phyloP scores from a whole-genome alignment of 352 stramenopile species.

The Pseudoperonospora humuli region DNA sequence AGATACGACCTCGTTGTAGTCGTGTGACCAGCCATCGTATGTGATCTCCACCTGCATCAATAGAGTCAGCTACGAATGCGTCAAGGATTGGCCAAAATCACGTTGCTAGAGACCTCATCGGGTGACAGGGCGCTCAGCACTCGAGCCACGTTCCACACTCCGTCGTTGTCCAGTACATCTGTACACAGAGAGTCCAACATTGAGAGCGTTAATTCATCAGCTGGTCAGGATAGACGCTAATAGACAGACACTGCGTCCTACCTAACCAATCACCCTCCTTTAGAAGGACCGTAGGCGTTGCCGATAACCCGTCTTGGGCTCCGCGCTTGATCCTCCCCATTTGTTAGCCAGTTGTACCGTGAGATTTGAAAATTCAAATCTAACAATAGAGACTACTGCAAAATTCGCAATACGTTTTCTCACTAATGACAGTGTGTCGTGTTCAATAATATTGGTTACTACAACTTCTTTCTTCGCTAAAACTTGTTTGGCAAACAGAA shows the following conservation, averaged over 20 bases:
- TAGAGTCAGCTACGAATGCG: background rate
- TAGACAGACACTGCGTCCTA: slow-evolving; percentile 1
- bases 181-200: background rate
- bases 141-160: slow-evolving; percentile 61
- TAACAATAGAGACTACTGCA: too few relatives aligned
- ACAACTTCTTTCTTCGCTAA: too few relatives aligned
- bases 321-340: background rate
- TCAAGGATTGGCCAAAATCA: background rate
- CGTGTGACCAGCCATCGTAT: slow-evolving; percentile 56
- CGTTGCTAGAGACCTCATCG: slow-evolving; percentile 8
- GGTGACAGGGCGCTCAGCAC: slow-evolving; percentile 27
- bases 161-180: slow-evolving; percentile 61
- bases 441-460: too few relatives aligned
- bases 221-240: background rate
- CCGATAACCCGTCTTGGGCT: background rate
- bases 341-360: background rate
- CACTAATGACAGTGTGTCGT: too few relatives aligned
- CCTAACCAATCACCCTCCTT: slow-evolving; percentile 25
- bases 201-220: background rate
- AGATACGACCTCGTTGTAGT: slow-evolving; percentile 53
- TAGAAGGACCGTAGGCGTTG: slow-evolving; percentile 2
- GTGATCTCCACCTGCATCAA: slow-evolving; percentile 43
- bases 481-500: too few relatives aligned
- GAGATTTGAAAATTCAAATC: too few relatives aligned
- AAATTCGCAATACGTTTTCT: too few relatives aligned